These are phyloP conservation scores for Boletus vinaceobasis DNA, from an alignment of 768 basidiomycete species.

Conservation along the genomic window DNA sequence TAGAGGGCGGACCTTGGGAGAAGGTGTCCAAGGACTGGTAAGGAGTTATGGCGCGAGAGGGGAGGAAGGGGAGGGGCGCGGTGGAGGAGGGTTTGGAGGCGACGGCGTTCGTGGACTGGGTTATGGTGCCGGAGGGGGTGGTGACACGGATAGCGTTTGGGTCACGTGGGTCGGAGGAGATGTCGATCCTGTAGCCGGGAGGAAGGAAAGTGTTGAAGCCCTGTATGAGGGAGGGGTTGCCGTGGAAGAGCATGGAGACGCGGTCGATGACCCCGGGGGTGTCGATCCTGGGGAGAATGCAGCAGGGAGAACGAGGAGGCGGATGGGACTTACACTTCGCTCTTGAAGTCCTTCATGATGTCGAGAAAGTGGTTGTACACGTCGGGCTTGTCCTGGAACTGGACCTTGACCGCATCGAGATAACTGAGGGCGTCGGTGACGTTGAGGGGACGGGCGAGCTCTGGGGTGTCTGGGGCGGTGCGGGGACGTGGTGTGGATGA, in stretches of 20 bases:
- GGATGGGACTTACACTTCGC: constrained; percentile 68
- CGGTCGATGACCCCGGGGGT: constrained; percentile 96
- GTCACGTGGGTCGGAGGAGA: constrained; percentile 66
- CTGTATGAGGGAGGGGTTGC: constrained; percentile 86
- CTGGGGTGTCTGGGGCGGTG: constrained; percentile 18
- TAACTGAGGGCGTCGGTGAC: constrained; percentile 93
- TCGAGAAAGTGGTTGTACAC: constrained; percentile 94
- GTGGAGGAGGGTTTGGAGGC: constrained; percentile 29
- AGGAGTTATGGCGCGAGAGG: constrained; percentile 56
- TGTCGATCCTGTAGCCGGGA: constrained; percentile 89
- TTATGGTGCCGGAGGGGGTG: constrained; percentile 70
- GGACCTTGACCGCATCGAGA: constrained; percentile 89
- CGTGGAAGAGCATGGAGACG: constrained; percentile 89
- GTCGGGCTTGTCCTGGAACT: constrained; percentile 86
- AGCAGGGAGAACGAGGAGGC: neutral
- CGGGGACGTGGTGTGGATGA: constrained; percentile 25
- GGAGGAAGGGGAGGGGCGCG: constrained; percentile 15
- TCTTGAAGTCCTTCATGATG: constrained; percentile 99
- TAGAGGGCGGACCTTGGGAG: constrained; percentile 49
- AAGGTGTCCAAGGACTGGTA: constrained; percentile 36
- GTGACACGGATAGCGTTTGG: constrained; percentile 77
- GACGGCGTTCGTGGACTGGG: constrained; percentile 50
- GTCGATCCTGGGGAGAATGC: constrained; percentile 66
- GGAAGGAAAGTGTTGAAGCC: constrained; percentile 99
- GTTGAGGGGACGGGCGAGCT: constrained; percentile 62